These are phyloP conservation scores for Lipomyces starkeyi DNA, from an alignment of 805 yeast species.

Conservation along the genomic window DNA sequence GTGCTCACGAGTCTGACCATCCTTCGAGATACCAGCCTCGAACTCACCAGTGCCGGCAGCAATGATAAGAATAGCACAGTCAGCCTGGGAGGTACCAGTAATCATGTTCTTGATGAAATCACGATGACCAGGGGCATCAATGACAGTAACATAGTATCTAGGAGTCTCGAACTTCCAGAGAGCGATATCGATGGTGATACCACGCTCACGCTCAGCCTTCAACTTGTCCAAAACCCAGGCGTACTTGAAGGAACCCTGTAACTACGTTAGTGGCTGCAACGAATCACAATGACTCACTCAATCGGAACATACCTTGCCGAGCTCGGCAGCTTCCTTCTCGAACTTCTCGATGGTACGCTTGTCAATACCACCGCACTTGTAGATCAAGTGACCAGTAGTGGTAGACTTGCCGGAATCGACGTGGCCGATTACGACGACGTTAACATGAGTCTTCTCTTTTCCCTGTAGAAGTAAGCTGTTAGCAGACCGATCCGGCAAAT, in stretches of 20 bases:
- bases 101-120: constrained; percentile 96
- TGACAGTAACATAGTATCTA: constrained; percentile 85
- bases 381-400: constrained; percentile 98
- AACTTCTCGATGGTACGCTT: constrained; percentile 98
- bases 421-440: constrained; percentile 99
- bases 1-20: constrained; percentile 95
- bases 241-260: constrained; percentile 95
- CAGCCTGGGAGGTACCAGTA: constrained; percentile 94
- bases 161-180: constrained; percentile 93
- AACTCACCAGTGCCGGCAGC: constrained; percentile 94
- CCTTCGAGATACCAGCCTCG: constrained; percentile 94
- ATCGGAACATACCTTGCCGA: constrained; percentile 54
- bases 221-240: constrained; percentile 97
- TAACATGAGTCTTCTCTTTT: constrained; percentile 78
- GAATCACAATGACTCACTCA: neutral
- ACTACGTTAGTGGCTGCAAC: neutral
- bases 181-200: constrained; percentile 95
- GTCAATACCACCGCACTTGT: constrained; percentile 98
- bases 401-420: constrained; percentile 99
- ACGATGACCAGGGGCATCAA: constrained; percentile 96
- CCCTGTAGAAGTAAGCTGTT: constrained; percentile 28
- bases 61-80: constrained; percentile 86
- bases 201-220: constrained; percentile 96
- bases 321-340: constrained; percentile 97
- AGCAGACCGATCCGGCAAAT: constrained; percentile 9